A percentile compares a stretch with the other conserved stretches of the same genome.
phyloP scores from a whole-genome alignment of 1,284 basidiomycete genomes.

The Earliella scabrosa region DNA sequence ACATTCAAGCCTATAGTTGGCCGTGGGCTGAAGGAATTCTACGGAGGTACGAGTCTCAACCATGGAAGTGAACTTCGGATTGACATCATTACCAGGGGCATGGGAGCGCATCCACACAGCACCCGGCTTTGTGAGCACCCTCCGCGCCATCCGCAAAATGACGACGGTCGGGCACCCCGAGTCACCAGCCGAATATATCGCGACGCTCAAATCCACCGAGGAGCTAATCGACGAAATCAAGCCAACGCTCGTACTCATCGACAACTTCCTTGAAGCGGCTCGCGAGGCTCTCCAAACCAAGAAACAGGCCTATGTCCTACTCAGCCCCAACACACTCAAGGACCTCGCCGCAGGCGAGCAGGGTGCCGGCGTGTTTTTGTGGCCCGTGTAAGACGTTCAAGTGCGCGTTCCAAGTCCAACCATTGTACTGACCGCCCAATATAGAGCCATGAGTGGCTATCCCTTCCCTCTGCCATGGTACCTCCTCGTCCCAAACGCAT shows the following conservation, averaged over 20 bases:
- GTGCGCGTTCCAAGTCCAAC: background rate
- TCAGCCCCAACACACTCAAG: background rate
- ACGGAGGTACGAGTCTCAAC: background rate
- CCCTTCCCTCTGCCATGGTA: background rate
- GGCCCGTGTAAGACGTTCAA: background rate
- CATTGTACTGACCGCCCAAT: background rate
- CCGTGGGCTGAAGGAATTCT: background rate
- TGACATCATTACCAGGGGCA: background rate
- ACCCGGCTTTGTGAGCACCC: background rate
- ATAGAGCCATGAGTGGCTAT: background rate
- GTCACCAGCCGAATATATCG: background rate
- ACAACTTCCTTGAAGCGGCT: background rate
- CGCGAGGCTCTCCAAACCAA: too few species aligned
- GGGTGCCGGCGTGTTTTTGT: background rate
- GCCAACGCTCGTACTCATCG: background rate
- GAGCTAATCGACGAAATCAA: background rate
- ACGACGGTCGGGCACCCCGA: background rate
- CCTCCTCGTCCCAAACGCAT: background rate
- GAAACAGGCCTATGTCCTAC: background rate
- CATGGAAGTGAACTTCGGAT: background rate
- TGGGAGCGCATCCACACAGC: background rate
- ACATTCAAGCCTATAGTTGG: background rate
- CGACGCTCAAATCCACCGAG: background rate
- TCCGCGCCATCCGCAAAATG: background rate
- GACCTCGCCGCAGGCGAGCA: background rate